Evolutionary conservation across 176 grass and related monocot species (phyloP).

Genomic region (Oryza nivara): DNA sequence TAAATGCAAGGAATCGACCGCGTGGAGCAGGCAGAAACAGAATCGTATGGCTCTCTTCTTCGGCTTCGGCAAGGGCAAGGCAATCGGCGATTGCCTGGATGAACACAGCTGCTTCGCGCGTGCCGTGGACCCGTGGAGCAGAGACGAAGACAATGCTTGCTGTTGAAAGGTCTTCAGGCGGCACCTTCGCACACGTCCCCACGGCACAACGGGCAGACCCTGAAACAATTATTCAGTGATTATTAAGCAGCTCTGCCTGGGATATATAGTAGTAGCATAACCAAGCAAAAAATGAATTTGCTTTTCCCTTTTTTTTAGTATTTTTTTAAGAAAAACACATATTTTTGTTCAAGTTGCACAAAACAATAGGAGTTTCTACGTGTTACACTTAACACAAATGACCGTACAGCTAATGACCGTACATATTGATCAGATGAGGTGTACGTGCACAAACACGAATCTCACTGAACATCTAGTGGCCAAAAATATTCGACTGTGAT

Average conservation of each 20-base stretch:
- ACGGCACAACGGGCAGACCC: constrained; percentile 87
- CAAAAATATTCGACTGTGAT: no score
- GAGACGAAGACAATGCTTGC: not conserved
- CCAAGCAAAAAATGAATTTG: not conserved
- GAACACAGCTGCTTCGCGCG: constrained; percentile 14
- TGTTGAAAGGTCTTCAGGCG: constrained; percentile 18
- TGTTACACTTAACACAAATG: no score
- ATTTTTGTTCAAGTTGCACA: no score
- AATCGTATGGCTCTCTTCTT: not conserved
- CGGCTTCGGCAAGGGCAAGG: constrained; percentile 2
- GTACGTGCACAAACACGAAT: no score
- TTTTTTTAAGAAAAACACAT: no score
- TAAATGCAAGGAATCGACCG: constrained; percentile 7
- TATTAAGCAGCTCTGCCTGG: not conserved
- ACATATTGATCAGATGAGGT: no score
- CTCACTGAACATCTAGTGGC: no score
- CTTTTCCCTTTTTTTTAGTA: not conserved
- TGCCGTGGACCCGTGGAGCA: not conserved
- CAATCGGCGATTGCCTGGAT: constrained; percentile 6
- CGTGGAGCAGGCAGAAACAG: not conserved
- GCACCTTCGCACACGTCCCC: constrained; percentile 68
- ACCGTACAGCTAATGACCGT: no score
- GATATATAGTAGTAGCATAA: no score
- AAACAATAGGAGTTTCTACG: no score
- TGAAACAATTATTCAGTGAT: constrained; percentile 27